Base-by-base conservation (phyloP, 2,329 filamentous ascomycete species). In the Fusarium chlamydosporum region DNA sequence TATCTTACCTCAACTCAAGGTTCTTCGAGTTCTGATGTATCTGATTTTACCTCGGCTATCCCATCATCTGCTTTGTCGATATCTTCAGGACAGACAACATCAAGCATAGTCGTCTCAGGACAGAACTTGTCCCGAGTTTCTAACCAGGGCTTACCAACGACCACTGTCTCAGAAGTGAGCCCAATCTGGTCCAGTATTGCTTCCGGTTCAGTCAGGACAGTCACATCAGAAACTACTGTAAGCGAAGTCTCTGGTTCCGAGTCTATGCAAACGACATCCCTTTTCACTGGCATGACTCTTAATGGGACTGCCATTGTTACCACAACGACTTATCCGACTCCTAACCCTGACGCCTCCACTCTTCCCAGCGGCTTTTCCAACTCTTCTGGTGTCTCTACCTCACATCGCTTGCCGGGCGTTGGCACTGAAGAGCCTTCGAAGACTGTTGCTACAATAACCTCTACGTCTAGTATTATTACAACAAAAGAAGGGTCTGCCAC, bases 291-390 rank as follows among this genome's bases (percentile, higher is more conserved):
- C 12, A 16, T 20, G 15, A n/a, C 33, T 9, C 11, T 29, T 11
- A 46, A 53, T 26, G 33, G n/a, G 38, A 55, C 52, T 11, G 15
- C 31, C 26, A 27, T 29, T 34, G 16, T 68, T 23, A 67, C 52
- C 29, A 52, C 50, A 26, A 64, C 61, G 18, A 64, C 58, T 38
- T 43, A 52, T 26, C 46, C 53, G 37, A 67, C 52, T 23, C 42
- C 56, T 12, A 54, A 47, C 16, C 26, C 45, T 18, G 37, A 18
- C 20, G 31, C 41, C 35, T 34, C 51, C 31, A n/a, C 23, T 23
- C 8, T n/a, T 16, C 40, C 51, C 26, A 42, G 37, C 16, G 23
- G 20, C 7, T 13, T 35, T 11, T 42, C 66, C 18, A 43, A n/a
- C 12, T 37, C 45, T 4, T 43, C 35, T 18, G 18, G 7, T 20